Evolutionary conservation across 1,284 basidiomycete genomes (phyloP).

Genomic region (Macrocystidia cucumis): DNA sequence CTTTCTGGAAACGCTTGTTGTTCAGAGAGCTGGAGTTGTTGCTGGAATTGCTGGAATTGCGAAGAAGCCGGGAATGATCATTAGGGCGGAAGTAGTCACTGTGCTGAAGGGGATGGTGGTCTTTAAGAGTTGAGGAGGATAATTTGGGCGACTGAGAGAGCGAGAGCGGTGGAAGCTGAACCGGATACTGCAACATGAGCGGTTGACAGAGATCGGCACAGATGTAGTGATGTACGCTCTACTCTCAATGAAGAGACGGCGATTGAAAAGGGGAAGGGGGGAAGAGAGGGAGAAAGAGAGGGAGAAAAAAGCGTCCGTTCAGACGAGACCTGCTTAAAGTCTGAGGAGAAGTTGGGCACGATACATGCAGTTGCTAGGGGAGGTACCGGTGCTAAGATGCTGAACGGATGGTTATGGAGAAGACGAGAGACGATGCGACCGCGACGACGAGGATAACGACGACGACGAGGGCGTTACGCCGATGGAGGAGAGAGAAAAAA

Average conservation of each 20-base stretch:
- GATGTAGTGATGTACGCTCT: constrained; percentile 15
- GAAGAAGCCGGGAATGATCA: constrained; percentile 27
- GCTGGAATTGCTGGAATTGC: too few relatives aligned
- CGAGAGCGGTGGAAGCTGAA: constrained; percentile 46
- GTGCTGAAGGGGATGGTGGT: too few relatives aligned
- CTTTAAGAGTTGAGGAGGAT: constrained; percentile 21
- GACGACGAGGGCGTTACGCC: constrained; percentile 16
- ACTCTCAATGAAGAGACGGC: constrained; percentile 20
- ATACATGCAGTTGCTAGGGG: too few relatives aligned
- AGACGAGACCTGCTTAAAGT: too few relatives aligned
- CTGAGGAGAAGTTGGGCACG: too few relatives aligned
- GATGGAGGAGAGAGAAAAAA: constrained; percentile 15
- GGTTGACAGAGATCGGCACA: constrained; percentile 15
- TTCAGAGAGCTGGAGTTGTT: constrained; percentile 16
- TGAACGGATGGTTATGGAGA: constrained; percentile 1
- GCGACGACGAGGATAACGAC: too few relatives aligned
- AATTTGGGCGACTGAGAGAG: constrained; percentile 32
- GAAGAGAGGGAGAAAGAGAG: constrained; percentile 12
- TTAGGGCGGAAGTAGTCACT: constrained; percentile 37
- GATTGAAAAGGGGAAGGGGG: constrained; percentile 8
- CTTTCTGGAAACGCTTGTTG: constrained; percentile 29
- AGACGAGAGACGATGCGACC: constrained; percentile 1
- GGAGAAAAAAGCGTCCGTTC: constrained; percentile 7
- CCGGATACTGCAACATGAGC: constrained; percentile 66
- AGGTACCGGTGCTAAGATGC: too few relatives aligned